Evolutionary conservation across 768 basidiomycete species (phyloP), one percentile per base, ranked within the genome.

Genomic region (Leucogyrophana mollusca): DNA sequence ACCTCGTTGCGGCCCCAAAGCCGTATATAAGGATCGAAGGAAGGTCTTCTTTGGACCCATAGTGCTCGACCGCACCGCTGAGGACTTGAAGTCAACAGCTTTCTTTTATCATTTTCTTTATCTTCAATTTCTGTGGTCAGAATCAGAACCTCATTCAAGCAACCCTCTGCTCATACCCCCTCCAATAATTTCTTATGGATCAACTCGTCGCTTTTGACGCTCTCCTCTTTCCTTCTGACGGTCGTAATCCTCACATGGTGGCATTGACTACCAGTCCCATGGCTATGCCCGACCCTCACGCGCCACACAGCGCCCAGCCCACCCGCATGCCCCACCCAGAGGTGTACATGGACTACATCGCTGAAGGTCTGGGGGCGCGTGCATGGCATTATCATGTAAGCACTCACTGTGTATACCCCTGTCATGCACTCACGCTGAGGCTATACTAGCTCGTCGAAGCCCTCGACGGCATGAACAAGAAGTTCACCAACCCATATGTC

Each of bases 311-410:
- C 35, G 60, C 68, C 45, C 65, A 73, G 22, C 74, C 74, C 24
- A 67, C 80, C 37, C 81, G 83, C 43, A 77, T 87, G 72, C 89
- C 89, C 0, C 89, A 91, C 62, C 89, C 89, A 9, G 87, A 90
- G 63, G 78, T 87, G 34, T 80, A 86, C 59, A 91, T 91, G 88
- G 87, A 90, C 66, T 87, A 84, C 65, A 82, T 91, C 55, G 87
- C 85, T 58, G 86, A 90, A 66, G 77, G 79, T 43, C 72, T 79
- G 49, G 83, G 82, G 24, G 66, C 79, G 14, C 76, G 81, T 47
- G 78, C 82, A 13, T 90, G 88, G 87, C 77, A 78, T 57, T 87
- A 80, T 62, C 79, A 85, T 68, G 87, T 87, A 52, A 56, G 73
- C 64, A n/a, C 36, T 40, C 39, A 33, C 25, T 24, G 35, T 52